These are phyloP conservation scores for Cryptococcus wingfieldii DNA, from an alignment of 1,284 basidiomycete genomes.

Conservation along the genomic window DNA sequence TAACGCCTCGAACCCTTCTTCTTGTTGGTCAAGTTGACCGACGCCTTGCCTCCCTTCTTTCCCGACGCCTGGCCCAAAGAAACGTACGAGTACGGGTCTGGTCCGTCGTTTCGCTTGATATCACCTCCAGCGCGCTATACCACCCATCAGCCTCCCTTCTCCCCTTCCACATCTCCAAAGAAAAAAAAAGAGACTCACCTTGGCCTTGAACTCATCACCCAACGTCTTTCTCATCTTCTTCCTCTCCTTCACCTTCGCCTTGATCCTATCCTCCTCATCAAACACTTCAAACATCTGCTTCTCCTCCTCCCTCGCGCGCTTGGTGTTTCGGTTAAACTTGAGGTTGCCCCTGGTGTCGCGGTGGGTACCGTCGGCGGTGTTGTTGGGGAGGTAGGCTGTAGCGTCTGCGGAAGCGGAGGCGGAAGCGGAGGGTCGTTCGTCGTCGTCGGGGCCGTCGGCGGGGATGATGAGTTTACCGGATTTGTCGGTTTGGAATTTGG, in stretches of 20 bases:
- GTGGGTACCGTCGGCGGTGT: slow-evolving; percentile 72
- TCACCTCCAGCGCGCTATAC: slow-evolving; percentile 84
- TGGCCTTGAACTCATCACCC: slow-evolving; percentile 72
- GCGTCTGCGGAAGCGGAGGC: slow-evolving; percentile 75
- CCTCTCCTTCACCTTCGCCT: slow-evolving; percentile 55
- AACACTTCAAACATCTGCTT: slow-evolving; percentile 22
- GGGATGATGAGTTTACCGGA: slow-evolving; percentile 87
- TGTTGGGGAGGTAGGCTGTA: slow-evolving; percentile 68
- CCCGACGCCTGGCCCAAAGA: slow-evolving; percentile 70
- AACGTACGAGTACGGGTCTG: slow-evolving; percentile 89
- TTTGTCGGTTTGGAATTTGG: slow-evolving; percentile 81
- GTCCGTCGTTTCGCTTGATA: slow-evolving; percentile 72
- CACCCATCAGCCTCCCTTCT: neutral
- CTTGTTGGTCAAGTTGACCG: slow-evolving; percentile 47
- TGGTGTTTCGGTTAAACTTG: slow-evolving; percentile 97
- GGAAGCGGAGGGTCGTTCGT: slow-evolving; percentile 32
- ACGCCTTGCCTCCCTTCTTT: slow-evolving; percentile 26
- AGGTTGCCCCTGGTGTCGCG: slow-evolving; percentile 76
- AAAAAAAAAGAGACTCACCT: slow-evolving; percentile 61
- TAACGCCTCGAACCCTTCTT: slow-evolving; percentile 43
- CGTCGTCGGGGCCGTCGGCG: slow-evolving; percentile 51
- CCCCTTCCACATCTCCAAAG: slow-evolving; percentile 51
- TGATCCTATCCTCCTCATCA: slow-evolving; percentile 52
- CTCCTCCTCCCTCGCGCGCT: slow-evolving; percentile 69
- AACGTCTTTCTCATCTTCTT: slow-evolving; percentile 56